Evolutionary conservation across 108 stramenopile species (phyloP), one percentile per base, ranked within the genome.

Genomic region (Schizochytrium sp.): DNA sequence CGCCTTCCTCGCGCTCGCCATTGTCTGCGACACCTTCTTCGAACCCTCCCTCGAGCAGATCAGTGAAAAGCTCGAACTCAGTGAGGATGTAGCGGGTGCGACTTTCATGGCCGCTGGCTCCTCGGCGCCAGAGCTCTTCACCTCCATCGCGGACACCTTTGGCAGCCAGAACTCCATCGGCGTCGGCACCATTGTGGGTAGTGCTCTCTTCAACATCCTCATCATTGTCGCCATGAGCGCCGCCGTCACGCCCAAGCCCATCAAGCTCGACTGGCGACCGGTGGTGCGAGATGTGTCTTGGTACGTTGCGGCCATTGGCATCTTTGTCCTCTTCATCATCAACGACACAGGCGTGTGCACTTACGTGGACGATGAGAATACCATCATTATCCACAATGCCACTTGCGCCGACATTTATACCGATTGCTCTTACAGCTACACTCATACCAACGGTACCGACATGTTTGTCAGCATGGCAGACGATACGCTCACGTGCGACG

Each of bases 191-290:
- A 94, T 94, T 76, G 93, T 94, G 21, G 94, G 94, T 29, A 92
- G 92, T 28, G 94, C 94, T 21, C 91, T 94, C 76, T 94, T 94
- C 91, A 94, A 94, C 93, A 93, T 94, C 55, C 92, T 94, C 47
- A 92, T 93, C 72, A 93, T 94, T n/a, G 93, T 94, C 5, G 94
- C 92, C 44, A 72, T 93, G 58, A 92, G 93, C 48, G 92, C 91
- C 10, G 21, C 92, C 34, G 89, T 90, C 55, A 72, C 89, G 57
- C 34, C 45, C 19, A 53, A 53, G 45, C 10, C 76, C 48, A 83
- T 83, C 28, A 47, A 83, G 51, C 4, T 83, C 48, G 76, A 83
- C 76, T 83, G 76, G 76, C 76, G 76, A 6, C 76, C 76, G 19
- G 51, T 83, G 6, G 45, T 53, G 6, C 76, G 76, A 6, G 76